Base-by-base conservation (phyloP, 768 basidiomycete genomes). In the Pisolithus microcarpus region DNA sequence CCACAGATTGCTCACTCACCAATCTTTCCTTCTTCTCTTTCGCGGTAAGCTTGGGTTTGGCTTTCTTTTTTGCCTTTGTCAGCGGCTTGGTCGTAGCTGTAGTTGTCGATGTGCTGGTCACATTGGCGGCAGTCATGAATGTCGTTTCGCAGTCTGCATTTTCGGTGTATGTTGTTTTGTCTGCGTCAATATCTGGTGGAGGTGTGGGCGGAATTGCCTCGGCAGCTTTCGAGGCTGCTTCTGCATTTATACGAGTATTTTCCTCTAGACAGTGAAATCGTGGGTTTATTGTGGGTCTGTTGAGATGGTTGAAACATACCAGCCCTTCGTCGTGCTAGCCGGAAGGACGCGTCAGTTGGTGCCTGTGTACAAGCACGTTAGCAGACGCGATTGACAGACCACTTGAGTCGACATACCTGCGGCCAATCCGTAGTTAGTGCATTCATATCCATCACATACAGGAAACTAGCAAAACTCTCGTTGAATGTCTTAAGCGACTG, bases 361-460 rank as follows among this genome's bases (percentile, higher is more conserved):
- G 81, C 80, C 85, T 85, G 38, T 40, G 39, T 40, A 19, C 13
- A 28, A 26, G 16, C 13, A n/a, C 26, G 15, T 44, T 15, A 28
- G 43, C 43, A 19, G 26, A 26, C 28, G 6, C 42, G 23, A 23
- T 15, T 7, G 23, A 13, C 10, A 15, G 23, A 2, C 4, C 43
- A n/a, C 4, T 5, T 6, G 18, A 19, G 7, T 13, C 43, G 5
- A 58, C 75, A 52, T 54, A 85, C 91, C 76, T 93, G 86, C 1
- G 80, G 82, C 91, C 91, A 96, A 63, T 96, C 93, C 0, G 84
- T 84, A n/a, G 91, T 92, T 51, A 95, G 77, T 2, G 91, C 83
- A 62, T 94, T 92, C 91, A 97, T 95, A 63, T 90, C 86, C 81
- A 94, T 84, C 21, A 85, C 81, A 64, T 93, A 94, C 10, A 95